These are phyloP conservation scores for Hypoxylon sp. DNA, from an alignment of 2,329 filamentous ascomycete genomes.

Conservation along the genomic window DNA sequence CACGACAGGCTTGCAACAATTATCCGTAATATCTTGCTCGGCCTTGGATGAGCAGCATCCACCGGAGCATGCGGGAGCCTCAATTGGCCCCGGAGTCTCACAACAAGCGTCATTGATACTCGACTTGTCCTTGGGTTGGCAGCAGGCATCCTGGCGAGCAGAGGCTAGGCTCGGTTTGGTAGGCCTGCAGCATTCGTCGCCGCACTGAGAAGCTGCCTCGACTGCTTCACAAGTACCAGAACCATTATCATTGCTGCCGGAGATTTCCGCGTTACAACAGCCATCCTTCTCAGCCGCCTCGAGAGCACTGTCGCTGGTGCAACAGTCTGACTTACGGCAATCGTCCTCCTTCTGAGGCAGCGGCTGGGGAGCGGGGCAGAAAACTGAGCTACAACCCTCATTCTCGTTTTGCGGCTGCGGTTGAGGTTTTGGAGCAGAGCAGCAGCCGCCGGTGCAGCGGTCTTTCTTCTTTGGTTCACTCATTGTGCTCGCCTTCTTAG, in stretches of 20 bases:
- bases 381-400: neutral
- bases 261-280: conserved; percentile 10
- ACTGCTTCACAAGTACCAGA: neutral
- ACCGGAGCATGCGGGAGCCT: neutral
- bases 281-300: conserved; percentile 7
- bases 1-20: conserved; percentile 20
- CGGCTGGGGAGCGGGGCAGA: conserved; percentile 15
- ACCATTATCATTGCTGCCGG: neutral
- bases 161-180: conserved; percentile 3
- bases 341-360: conserved; percentile 17
- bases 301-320: neutral
- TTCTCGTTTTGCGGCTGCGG: neutral
- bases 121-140: conserved; percentile 9
- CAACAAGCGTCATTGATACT: conserved; percentile 17
- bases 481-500: conserved; percentile 20
- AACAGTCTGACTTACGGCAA: conserved; percentile 22
- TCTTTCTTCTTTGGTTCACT: conserved; percentile 26
- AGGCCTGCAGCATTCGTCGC: conserved; percentile 30
- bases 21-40: conserved; percentile 11
- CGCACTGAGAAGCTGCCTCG: neutral
- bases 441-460: conserved; percentile 27
- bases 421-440: neutral
- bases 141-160: conserved; percentile 30
- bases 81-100: neutral
- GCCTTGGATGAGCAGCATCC: conserved; percentile 23